These are phyloP conservation scores for Cyberlindnera maritima DNA, from an alignment of 805 yeast species.

Conservation along the genomic window DNA sequence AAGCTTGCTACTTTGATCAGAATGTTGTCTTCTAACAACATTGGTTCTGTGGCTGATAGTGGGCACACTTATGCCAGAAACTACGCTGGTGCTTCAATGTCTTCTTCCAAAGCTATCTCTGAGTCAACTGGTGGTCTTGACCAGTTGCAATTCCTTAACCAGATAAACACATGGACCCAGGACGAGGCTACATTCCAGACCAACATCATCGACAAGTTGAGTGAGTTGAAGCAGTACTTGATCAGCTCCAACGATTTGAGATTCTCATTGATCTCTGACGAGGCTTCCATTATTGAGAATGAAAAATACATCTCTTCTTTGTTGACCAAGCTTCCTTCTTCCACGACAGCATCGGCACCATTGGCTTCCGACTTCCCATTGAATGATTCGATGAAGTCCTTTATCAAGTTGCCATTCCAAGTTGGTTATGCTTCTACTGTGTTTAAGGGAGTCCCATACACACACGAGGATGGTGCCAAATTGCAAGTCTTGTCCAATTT, in stretches of 20 bases:
- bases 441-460: conserved; percentile 62
- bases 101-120: conserved; percentile 54
- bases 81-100: conserved; percentile 60
- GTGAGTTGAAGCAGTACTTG: conserved; percentile 45
- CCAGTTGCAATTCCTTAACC: conserved; percentile 68
- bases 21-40: conserved; percentile 70
- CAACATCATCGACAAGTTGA: conserved; percentile 64
- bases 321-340: conserved; percentile 27
- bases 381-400: conserved; percentile 34
- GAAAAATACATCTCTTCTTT: conserved; percentile 32
- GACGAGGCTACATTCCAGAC: conserved; percentile 46
- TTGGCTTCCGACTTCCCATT: conserved; percentile 16
- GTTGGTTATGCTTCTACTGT: conserved; percentile 80
- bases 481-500: conserved; percentile 80
- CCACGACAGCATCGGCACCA: conserved; percentile 2
- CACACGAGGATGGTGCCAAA: conserved; percentile 75
- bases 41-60: conserved; percentile 76
- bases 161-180: conserved; percentile 50
- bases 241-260: conserved; percentile 42
- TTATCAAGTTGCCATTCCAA: conserved; percentile 78
- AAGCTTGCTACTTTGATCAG: conserved; percentile 74
- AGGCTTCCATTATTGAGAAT: conserved; percentile 30
- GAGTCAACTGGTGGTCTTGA: conserved; percentile 73
- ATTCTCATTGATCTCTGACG: conserved; percentile 59
- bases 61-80: conserved; percentile 85